Evolutionary conservation across 176 grass and related monocot genomes (phyloP).

Genomic region (Oryza rufipogon): DNA sequence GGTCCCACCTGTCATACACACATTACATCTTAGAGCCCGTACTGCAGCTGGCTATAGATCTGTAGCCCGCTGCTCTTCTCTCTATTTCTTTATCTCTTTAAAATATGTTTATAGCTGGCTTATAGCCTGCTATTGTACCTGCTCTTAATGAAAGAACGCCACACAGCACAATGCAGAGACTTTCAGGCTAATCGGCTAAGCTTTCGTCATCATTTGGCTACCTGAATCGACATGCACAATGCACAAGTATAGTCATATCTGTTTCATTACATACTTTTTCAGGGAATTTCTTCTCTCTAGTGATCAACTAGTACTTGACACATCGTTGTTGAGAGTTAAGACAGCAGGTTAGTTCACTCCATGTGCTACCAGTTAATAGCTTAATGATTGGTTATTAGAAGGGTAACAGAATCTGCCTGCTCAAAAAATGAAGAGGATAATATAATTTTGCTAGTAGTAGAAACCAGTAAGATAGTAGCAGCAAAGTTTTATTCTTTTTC

Average conservation of each 20-base stretch:
- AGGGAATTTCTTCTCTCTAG: background rate
- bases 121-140: no score
- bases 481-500: background rate
- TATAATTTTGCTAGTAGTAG: background rate
- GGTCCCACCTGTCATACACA: no score
- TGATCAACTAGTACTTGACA: background rate
- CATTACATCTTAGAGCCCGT: no score
- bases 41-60: no score
- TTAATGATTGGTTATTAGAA: background rate
- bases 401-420: background rate
- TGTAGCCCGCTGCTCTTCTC: no score
- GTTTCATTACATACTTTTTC: background rate
- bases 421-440: background rate
- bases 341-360: background rate
- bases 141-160: background rate
- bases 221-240: background rate
- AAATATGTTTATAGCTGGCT: no score
- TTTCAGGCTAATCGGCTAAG: background rate
- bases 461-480: background rate
- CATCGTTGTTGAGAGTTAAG: background rate
- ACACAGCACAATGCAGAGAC: background rate
- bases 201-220: background rate
- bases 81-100: no score
- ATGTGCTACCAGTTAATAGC: background rate
- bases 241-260: background rate